phyloP scores from a whole-genome alignment of 2,329 filamentous ascomycete genomes.

The Verticillium alfalfae region DNA sequence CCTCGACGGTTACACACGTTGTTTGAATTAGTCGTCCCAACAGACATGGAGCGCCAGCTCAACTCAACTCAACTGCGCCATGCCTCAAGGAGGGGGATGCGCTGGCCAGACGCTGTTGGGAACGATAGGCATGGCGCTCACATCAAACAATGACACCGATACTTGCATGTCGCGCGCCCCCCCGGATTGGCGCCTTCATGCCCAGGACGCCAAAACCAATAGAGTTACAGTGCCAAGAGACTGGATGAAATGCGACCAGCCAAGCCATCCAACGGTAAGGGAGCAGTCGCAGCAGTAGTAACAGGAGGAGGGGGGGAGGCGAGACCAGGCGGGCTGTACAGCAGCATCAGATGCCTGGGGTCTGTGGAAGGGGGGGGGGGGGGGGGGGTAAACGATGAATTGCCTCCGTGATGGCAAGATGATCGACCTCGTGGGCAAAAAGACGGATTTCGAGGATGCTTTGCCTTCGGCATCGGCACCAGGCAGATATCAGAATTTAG shows the following conservation, averaged over 20 bases:
- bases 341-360: not conserved
- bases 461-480: not conserved
- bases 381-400: not conserved
- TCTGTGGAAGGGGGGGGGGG: not conserved
- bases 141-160: not conserved
- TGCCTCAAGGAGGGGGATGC: not conserved
- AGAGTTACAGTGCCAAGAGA: conserved; percentile 1
- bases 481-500: not conserved
- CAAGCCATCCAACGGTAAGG: not conserved
- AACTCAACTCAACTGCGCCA: not conserved
- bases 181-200: not conserved
- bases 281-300: too few relatives aligned
- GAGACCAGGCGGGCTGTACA: not conserved
- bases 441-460: not conserved
- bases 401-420: not conserved
- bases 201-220: conserved; percentile 1
- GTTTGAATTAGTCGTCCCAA: not conserved
- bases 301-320: not conserved
- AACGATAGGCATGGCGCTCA: not conserved
- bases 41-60: not conserved
- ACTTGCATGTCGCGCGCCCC: not conserved
- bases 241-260: not conserved
- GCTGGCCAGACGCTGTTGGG: not conserved
- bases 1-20: too few relatives aligned
- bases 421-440: too few relatives aligned